These are phyloP conservation scores for Colletotrichum trifolii DNA, from an alignment of 2,329 filamentous ascomycete species.

Conservation along the genomic window DNA sequence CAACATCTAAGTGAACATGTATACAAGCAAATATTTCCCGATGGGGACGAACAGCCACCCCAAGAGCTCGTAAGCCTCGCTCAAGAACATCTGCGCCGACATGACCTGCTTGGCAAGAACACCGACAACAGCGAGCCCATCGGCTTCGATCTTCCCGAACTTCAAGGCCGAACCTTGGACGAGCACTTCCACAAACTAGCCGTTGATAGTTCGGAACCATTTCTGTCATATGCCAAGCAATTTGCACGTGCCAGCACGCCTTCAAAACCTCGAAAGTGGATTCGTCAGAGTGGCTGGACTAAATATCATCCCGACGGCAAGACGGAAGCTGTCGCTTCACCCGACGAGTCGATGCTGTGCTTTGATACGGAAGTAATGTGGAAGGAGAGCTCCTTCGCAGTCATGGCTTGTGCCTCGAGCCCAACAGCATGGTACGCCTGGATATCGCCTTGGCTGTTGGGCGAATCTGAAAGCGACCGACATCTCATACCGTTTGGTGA, in stretches of 20 bases:
- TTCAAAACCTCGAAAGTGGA: slow-evolving; percentile 76
- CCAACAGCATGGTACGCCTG: slow-evolving; percentile 96
- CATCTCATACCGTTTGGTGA: slow-evolving; percentile 92
- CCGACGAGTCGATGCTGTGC: slow-evolving; percentile 83
- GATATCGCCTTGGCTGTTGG: slow-evolving; percentile 94
- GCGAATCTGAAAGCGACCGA: slow-evolving; percentile 78
- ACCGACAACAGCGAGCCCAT: slow-evolving; percentile 81
- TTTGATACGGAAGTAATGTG: slow-evolving; percentile 99
- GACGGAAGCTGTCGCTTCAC: slow-evolving; percentile 77
- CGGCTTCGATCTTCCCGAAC: slow-evolving; percentile 83
- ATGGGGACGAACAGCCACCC: slow-evolving; percentile 65
- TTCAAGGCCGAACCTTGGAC: slow-evolving; percentile 85
- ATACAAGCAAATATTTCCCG: slow-evolving; percentile 83
- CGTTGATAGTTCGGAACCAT: slow-evolving; percentile 87
- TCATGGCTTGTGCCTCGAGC: slow-evolving; percentile 95
- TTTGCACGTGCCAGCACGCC: slow-evolving; percentile 74
- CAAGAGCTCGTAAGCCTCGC: slow-evolving; percentile 82
- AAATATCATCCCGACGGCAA: slow-evolving; percentile 84
- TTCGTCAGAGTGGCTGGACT: slow-evolving; percentile 87
- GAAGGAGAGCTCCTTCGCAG: slow-evolving; percentile 90
- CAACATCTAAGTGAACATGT: slow-evolving; percentile 91
- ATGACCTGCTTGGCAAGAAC: slow-evolving; percentile 91
- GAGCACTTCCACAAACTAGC: slow-evolving; percentile 95
- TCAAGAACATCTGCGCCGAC: slow-evolving; percentile 82
- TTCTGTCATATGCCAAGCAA: slow-evolving; percentile 77